Conservation (phyloP, 1,139 yeast species). For the Hansenula sp. region DNA sequence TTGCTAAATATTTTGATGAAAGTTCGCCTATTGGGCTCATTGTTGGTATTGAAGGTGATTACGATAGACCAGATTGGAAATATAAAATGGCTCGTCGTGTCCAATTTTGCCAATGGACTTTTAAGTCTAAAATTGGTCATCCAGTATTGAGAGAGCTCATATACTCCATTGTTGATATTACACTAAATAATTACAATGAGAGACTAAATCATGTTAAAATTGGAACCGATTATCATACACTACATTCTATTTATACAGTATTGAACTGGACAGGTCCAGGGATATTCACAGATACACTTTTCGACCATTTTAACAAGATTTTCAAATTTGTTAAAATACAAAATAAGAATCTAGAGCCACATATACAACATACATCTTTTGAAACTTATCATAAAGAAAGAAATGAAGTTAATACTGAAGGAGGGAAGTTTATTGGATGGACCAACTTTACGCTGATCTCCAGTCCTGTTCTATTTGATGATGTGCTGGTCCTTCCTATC, state of each 20-base stretch:
- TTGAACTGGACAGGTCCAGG: conserved; percentile 99
- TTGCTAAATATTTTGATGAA: not conserved
- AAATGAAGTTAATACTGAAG: conserved; percentile 5
- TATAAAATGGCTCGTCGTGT: conserved; percentile 66
- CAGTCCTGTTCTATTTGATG: conserved; percentile 56
- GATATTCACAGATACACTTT: conserved; percentile 79
- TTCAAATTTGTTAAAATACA: conserved; percentile 25
- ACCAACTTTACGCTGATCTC: conserved; percentile 55
- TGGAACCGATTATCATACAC: conserved; percentile 61
- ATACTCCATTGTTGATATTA: conserved; percentile 69
- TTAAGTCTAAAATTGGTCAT: conserved; percentile 81
- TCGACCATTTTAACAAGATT: conserved; percentile 65
- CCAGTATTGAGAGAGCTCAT: conserved; percentile 82
- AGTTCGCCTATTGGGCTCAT: conserved; percentile 78
- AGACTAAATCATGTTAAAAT: conserved; percentile 39
- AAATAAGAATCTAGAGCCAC: conserved; percentile 8
- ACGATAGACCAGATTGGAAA: conserved; percentile 72
- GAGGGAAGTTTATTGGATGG: conserved; percentile 37
- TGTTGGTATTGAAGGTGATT: conserved; percentile 89
- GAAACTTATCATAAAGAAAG: conserved; percentile 13
- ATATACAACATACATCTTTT: conserved; percentile 13
- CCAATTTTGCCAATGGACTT: conserved; percentile 80
- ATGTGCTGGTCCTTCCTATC: conserved; percentile 63
- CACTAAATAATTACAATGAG: conserved; percentile 39
- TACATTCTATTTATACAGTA: conserved; percentile 31